Conservation (phyloP, 148 eudicot genomes). For the Heliosperma pusillum region DNA sequence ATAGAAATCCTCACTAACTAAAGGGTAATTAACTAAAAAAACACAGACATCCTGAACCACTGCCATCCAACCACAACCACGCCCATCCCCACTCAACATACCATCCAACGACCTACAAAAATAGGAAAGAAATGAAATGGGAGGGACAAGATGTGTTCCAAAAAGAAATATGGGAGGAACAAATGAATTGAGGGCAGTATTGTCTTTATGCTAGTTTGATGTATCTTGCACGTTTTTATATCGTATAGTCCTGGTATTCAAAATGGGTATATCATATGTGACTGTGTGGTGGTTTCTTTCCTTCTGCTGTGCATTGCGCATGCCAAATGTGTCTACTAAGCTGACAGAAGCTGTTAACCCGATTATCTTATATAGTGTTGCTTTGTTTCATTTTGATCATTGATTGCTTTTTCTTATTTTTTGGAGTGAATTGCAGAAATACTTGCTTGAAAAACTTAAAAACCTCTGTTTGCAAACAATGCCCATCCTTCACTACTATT, state of each 20-base stretch:
- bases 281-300: background rate
- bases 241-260: background rate
- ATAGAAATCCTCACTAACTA: too few species aligned
- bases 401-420: background rate
- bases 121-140: too few species aligned
- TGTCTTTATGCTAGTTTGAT: background rate
- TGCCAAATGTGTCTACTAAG: background rate
- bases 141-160: too few species aligned
- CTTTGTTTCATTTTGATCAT: background rate
- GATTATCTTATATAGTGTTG: background rate
- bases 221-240: background rate
- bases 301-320: background rate
- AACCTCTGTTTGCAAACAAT: background rate
- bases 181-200: too few species aligned
- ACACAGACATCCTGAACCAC: too few species aligned
- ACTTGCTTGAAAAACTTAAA: background rate
- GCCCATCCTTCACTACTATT: background rate
- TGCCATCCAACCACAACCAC: too few species aligned
- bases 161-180: too few species aligned
- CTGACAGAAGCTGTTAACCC: background rate
- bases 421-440: background rate
- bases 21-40: too few species aligned
- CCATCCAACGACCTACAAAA: too few species aligned
- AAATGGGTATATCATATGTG: background rate
- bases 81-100: too few species aligned